Evolutionary conservation across 75 land plant species (phyloP), one percentile per base, ranked within the genome.

Genomic region (Isoetes taiwanensis): DNA sequence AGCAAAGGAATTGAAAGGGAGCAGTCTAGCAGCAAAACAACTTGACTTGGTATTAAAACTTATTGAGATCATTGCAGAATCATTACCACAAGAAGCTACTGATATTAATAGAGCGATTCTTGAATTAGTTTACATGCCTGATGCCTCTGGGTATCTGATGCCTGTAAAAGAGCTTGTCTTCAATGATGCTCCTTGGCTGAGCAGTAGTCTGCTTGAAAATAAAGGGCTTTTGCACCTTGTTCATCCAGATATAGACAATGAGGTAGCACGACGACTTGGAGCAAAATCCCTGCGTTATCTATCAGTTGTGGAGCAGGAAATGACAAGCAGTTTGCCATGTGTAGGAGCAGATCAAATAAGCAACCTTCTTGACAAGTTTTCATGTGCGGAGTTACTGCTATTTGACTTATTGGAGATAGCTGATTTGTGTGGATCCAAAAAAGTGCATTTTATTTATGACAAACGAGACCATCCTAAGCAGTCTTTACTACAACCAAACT

Each of bases 151-250:
- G 37, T 29, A 71, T 58, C 64, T 91, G 41, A 63, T 27, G 41
- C 46, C 24, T 59, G 72, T 79, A 8, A 58, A 38, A 9, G 82
- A 76, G 61, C 78, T 91, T 32, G 76, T 91, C 0, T 91, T 80
- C 46, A 86, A 91, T 73, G 97, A 91, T 79, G 97, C 97, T 37
- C 97, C 97, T 30, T 91, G 97, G 97, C 77, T 91, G 67, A 72
- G 78, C 3, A 67, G 64, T 28, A 70, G 32, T 61, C 41, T 30
- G 41, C 52, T 33, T 9, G 56, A 37, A 35, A 26, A 38, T 42
- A 56, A 56, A 2, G 71, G 59, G 24, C 63, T 57, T 9, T 73
- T 73, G 68, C 62, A 71, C 9, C 74, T 86, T 64, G 77, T 83
- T 0, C 94, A 91, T 58, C 74, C 82, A 52, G 65, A 53, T 69